Base-by-base conservation (phyloP, 495 filamentous ascomycete genomes). In the Tetracladium setigerum region DNA sequence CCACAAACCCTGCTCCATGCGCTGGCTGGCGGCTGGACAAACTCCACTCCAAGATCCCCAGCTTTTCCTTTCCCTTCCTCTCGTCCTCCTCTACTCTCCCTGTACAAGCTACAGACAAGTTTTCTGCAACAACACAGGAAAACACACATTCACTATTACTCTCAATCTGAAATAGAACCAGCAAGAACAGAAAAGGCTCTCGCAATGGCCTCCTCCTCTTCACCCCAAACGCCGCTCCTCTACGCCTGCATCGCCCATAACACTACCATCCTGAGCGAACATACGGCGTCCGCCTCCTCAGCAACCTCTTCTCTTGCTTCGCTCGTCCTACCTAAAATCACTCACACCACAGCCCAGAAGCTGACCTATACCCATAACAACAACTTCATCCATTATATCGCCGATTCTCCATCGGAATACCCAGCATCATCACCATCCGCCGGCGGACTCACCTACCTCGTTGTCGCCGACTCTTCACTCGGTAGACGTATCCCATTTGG, bases 351-450 rank as follows among this genome's bases (percentile, higher is more conserved):
- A 30, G 77, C 90, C 6, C 83, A 91, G 61, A 95, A 95, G 64
- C 80, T 95, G 31, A 97, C 91, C 52, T 95, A 91, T 72, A 94
- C 87, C 19, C 88, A 95, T 64, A 83, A 89, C 62, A 71, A 80
- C 36, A 81, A 95, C 62, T 89, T 90, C 70, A 88, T 97, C 65
- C 89, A 97, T 74, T 96, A 95, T 74, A 89, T 96, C 65, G 78
- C 91, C 58, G 83, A 87, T 60, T 82, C 90, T 1, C 80, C 89
- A 17, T 83, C 81, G 2, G 77, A 82, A 38, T 69, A 77, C 55
- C 54, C 67, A 40, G 17, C 61, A 34, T 27, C 38, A 6, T 55
- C 68, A 24, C 36, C 71, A 38, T 81, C 79, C 33, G 80, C 86
- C 18, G 84, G 83, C 40, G 86, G 87, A 1, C 76, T 95, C 36